Percentiles rank a stretch among this genome's conserved stretches.
Evolutionary conservation across 345 rosid species (phyloP).

Genomic region (Moricandia arvensis): DNA sequence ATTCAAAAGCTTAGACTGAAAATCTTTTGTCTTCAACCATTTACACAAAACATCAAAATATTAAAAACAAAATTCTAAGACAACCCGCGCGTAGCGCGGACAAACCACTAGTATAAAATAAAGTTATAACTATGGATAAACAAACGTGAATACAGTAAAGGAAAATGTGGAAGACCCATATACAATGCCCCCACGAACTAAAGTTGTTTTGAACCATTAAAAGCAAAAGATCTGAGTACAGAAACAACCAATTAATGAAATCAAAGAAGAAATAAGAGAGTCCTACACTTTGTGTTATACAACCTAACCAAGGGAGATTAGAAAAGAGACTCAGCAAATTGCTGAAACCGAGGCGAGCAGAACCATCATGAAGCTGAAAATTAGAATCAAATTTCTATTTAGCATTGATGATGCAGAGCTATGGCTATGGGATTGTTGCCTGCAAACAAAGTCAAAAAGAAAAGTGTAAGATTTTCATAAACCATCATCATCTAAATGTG

Average conservation of each 20-base stretch:
- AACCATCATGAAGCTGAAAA: slow-evolving; percentile 38
- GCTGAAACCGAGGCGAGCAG: slow-evolving; percentile 36
- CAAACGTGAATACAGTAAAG: too few relatives aligned
- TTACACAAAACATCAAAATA: too few relatives aligned
- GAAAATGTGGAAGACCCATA: not conserved
- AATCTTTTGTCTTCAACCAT: too few relatives aligned
- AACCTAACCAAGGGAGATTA: not conserved
- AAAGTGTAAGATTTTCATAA: not conserved
- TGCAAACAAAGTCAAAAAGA: slow-evolving; percentile 26
- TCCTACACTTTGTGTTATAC: slow-evolving; percentile 2
- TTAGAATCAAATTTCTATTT: slow-evolving; percentile 31
- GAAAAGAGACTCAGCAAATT: slow-evolving; percentile 20
- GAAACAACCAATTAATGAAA: slow-evolving; percentile 24
- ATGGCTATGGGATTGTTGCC: slow-evolving; percentile 33
- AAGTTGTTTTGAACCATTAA: not conserved
- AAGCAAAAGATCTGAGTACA: not conserved
- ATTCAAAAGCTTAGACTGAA: too few relatives aligned
- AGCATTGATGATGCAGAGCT: slow-evolving; percentile 42
- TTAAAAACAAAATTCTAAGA: too few relatives aligned
- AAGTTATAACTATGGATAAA: not conserved
- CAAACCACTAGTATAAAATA: too few relatives aligned
- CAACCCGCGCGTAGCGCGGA: too few relatives aligned
- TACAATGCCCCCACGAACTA: not conserved
- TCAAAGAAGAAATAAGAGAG: not conserved
- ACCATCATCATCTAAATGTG: slow-evolving; percentile 1